phyloP scores from a whole-genome alignment of 2,329 filamentous ascomycete species.

The Colletotrichum camelliae region DNA sequence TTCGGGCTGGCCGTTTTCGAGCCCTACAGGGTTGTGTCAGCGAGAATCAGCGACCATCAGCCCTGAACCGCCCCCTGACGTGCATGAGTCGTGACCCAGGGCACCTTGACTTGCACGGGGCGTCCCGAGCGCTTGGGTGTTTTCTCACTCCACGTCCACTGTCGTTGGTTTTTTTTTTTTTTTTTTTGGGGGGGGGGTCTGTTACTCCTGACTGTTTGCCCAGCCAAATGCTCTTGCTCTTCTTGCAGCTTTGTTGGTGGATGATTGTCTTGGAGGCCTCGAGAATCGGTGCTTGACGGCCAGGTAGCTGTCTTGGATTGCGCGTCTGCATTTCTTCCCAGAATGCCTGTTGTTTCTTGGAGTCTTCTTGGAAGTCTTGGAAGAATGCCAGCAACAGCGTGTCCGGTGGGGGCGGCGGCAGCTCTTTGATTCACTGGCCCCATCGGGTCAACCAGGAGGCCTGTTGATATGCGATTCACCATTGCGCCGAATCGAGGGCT shows the following conservation, averaged over 20 bases:
- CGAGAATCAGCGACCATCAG: background rate
- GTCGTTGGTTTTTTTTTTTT: background rate
- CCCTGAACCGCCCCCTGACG: background rate
- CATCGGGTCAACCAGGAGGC: background rate
- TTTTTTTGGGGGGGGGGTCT: background rate
- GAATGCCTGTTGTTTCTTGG: background rate
- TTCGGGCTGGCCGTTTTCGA: background rate
- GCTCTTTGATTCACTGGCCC: background rate
- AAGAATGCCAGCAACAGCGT: background rate
- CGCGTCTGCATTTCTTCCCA: background rate
- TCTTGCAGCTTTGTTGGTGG: background rate
- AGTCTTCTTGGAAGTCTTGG: background rate
- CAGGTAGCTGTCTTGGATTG: background rate
- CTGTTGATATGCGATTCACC: background rate
- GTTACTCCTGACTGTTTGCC: background rate
- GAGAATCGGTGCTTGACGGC: background rate
- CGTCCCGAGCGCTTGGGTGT: background rate
- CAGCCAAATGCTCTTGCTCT: background rate
- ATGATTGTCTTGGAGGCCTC: background rate
- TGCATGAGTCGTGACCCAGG: conserved; percentile 9
- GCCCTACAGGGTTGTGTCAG: background rate
- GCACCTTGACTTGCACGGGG: background rate
- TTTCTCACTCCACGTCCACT: background rate
- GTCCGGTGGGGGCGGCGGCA: background rate
- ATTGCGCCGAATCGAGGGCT: background rate